Evolutionary conservation across 495 filamentous ascomycete genomes (phyloP).

Genomic region (Penicillium daleae): DNA sequence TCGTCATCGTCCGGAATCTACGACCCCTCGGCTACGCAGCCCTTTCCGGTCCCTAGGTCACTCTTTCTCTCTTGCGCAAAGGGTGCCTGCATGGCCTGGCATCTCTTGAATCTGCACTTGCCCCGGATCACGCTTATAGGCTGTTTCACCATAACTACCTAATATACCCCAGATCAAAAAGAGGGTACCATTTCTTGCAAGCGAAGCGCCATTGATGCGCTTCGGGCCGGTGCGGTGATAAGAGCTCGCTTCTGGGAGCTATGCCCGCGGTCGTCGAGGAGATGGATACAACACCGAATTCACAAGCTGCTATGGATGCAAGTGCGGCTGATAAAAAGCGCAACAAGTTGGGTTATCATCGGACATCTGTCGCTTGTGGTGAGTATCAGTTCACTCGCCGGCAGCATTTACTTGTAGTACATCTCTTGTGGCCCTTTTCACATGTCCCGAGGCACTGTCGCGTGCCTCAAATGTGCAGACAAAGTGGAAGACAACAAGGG

Average conservation of each 20-base stretch:
- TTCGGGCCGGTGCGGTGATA: constrained; percentile 38
- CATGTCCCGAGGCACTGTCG: constrained; percentile 9
- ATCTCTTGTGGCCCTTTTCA: not conserved
- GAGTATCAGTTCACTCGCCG: constrained; percentile 47
- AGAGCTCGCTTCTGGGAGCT: constrained; percentile 36
- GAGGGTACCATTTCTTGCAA: constrained; percentile 3
- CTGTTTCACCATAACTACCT: constrained; percentile 5
- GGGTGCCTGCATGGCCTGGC: constrained; percentile 26
- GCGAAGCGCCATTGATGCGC: constrained; percentile 38
- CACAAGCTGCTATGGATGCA: constrained; percentile 56
- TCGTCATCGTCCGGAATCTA: constrained; percentile 20
- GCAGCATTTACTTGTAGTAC: constrained; percentile 4
- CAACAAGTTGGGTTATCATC: constrained; percentile 96
- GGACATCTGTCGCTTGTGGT: constrained; percentile 97
- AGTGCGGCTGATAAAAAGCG: constrained; percentile 78
- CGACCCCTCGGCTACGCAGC: constrained; percentile 7
- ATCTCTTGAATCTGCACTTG: constrained; percentile 14
- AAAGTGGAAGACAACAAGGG: not conserved
- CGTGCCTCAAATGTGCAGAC: not conserved
- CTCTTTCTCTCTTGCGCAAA: not conserved
- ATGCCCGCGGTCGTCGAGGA: constrained; percentile 58
- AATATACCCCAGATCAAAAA: not conserved
- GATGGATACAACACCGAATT: constrained; percentile 68
- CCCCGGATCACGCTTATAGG: constrained; percentile 12
- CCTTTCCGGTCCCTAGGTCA: not conserved